Base-by-base conservation (phyloP, 345 rosid species). In the Brassica nigra region DNA sequence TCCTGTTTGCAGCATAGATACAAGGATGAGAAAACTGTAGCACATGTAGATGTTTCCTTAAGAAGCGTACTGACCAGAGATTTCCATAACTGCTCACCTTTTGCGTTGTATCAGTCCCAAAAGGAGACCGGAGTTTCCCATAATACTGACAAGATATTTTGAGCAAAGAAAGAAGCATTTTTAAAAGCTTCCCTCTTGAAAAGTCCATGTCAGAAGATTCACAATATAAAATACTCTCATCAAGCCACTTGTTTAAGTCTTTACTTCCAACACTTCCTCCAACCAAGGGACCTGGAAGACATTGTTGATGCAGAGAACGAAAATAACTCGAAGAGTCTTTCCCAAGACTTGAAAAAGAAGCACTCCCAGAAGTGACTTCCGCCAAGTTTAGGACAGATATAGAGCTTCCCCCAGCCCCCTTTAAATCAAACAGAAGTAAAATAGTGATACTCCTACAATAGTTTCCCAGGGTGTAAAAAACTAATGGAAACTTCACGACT, bases 101-200 rank as follows among this genome's bases (percentile, higher is more conserved):
- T 81, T 85, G 67, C 16, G 84, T 36, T 27, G 80, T 79, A 70
- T 96, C 98, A 62, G 85, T 63, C 55, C 98, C 95, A 68, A 90
- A 96, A 81, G 99, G 94, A 81, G 97, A 90, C 72, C 98, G 88
- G 71, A 96, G 92, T 89, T 93, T 96, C 76, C 98, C 99, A 83
- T 96, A 96, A 85, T 90, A 92, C 85, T 90, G 97, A 82, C 89
- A 93, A 64, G 92, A 93, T 83, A 96, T 86, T 85, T 85, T 93
- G 30, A 93, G 97, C 88, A 96, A 82, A 74, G 95, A 92, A 52
- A 96, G 89, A 74, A 93, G 94, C 86, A 92, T 83, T 81, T 83
- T 90, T 81, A 89, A 78, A 74, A 81, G 82, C 80, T 89, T 87
- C 14, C 90, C 89, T 78, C 85, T 91, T 63, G 83, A 77, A 73